phyloP scores from a whole-genome alignment of 176 grass and related monocot genomes.

The Elymus sibiricus region DNA sequence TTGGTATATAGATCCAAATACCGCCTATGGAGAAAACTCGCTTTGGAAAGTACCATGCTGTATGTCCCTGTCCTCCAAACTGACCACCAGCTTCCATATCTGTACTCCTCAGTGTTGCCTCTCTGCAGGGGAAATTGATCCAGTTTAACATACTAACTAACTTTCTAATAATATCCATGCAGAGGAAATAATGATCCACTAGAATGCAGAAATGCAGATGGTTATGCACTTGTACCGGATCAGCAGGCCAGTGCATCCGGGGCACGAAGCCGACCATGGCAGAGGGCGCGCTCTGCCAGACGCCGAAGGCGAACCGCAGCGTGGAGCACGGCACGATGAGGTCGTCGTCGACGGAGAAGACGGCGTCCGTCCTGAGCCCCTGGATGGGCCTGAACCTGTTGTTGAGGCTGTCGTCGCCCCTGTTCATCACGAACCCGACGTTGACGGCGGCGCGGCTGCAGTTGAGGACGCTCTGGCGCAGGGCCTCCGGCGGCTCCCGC shows the following conservation, averaged over 20 bases:
- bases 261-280: conserved; percentile 92
- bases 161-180: background rate
- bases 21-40: conserved; percentile 66
- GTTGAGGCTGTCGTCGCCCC: conserved; percentile 65
- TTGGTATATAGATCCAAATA: conserved; percentile 84
- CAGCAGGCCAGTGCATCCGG: conserved; percentile 67
- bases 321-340: conserved; percentile 70
- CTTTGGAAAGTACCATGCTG: conserved; percentile 94
- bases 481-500: conserved; percentile 39
- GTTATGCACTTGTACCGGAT: conserved; percentile 10
- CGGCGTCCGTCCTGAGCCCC: conserved; percentile 52
- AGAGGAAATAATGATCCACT: background rate
- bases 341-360: conserved; percentile 97
- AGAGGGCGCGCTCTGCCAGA: conserved; percentile 64
- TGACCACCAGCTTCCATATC: conserved; percentile 92
- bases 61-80: conserved; percentile 97
- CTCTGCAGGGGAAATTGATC: conserved; percentile 30
- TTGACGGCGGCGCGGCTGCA: background rate
- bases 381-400: conserved; percentile 79
- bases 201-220: background rate
- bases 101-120: conserved; percentile 27
- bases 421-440: conserved; percentile 51
- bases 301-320: conserved; percentile 63
- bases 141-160: too few relatives aligned
- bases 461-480: conserved; percentile 36